Base-by-base conservation (phyloP, 441 rosid genomes). In the Theobroma grandiflorum region DNA sequence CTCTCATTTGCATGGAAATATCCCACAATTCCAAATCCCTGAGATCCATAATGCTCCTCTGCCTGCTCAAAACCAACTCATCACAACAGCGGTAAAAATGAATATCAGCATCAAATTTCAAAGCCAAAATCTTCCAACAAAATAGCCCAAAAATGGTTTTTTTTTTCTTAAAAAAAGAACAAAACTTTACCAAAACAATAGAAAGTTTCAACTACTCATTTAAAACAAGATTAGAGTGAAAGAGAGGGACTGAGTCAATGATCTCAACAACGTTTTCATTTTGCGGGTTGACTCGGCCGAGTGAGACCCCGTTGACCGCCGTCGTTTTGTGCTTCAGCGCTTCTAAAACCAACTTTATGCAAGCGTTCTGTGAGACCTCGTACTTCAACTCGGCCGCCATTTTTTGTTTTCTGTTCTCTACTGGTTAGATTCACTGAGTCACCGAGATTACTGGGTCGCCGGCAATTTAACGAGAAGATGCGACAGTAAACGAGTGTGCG, bases 1-100 rank as follows among this genome's bases (percentile, higher is more conserved):
- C 93, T 90, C 89, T 93, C 98, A 69, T 96, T 96, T 2, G 94
- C 98, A 74, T 96, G 98, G 75, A 92, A 96, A 80, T 94, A 94
- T 0, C 99, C 98, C 78, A 94, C 97, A 43, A 96, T 86, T 45
- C 90, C 83, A 58, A 96, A 67, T 40, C 98, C 98, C 81, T 89
- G 88, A 42, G 91, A 82, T 77, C 83, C 86, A 83, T 87, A 93
- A 80, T 91, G 85, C 89, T 96, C 97, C 84, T 96, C 98, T 68
- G 93, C 86, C 98, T 96, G 89, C 70, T 83, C 72, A 74, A 7
- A 80, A 72, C 50, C 64, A 78, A 82, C 31, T 58, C 61, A 71
- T 42, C 72, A 43, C 7, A 16, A 52, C 18, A 16, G 58, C 58
- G 16, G 20, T 45, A 45, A 7, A 45, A 3, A 26, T 59, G 0